Evolutionary conservation across 441 rosid species (phyloP), one percentile per base, ranked within the genome.

Genomic region (Kokia cookei): DNA sequence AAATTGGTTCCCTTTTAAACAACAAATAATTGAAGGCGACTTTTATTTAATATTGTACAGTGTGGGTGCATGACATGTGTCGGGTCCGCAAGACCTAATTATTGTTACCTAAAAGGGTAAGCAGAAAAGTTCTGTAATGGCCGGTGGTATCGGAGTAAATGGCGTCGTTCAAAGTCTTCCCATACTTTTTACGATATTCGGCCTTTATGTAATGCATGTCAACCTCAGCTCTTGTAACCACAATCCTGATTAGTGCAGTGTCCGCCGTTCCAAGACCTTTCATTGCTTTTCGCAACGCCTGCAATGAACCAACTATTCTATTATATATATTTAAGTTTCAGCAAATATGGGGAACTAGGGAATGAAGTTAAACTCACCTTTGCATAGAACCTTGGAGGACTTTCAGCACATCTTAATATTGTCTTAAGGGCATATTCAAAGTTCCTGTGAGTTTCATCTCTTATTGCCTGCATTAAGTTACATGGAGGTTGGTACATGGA

Each of bases 141-240:
- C 96, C 92, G 13, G 88, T 83, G 54, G 96, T 93, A 73, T 91
- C 98, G 8, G 97, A 93, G 73, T 82, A 87, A 67, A 91, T 88
- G 8, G 83, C 91, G 15, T 85, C 92, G 64, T 74, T 69, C 82
- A 91, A 74, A 2, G 82, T 74, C 78, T 87, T 90, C 53, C 78
- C 82, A 77, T 91, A 89, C 69, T 82, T 88, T 75, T 87, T 93
- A 0, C 67, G 74, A 76, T 89, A 91, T 40, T 88, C 94, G 3
- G 67, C 79, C 71, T 82, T 84, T 15, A 93, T 86, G 35, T 75
- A 73, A 22, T 86, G 87, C 93, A 86, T 80, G 69, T 91, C 96
- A 22, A 90, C 63, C 82, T 90, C 97, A 29, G 89, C 80, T 76
- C 96, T 92, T 2, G 94, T 92, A 29, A 88, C 85, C 10, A 89